Conservation (phyloP, 495 filamentous ascomycete genomes). For the Tuber brumale region DNA sequence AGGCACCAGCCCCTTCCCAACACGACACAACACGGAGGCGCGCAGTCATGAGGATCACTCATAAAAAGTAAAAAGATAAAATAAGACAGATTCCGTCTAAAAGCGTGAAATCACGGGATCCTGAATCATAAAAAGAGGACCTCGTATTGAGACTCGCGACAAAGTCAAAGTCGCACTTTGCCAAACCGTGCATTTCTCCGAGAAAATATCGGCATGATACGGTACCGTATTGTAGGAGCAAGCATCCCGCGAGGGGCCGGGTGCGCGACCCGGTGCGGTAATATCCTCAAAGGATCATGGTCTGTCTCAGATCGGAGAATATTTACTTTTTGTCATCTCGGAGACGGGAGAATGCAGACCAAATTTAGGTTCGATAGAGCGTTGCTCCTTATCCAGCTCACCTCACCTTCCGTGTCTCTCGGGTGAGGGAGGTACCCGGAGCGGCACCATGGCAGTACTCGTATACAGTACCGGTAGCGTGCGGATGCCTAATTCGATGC, state of each 20-base stretch:
- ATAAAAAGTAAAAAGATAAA: neutral
- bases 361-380: neutral
- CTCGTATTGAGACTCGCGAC: neutral
- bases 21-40: neutral
- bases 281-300: neutral
- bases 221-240: neutral
- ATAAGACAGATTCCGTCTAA: too few species aligned
- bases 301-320: slow-evolving; percentile 4
- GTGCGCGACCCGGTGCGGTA: neutral
- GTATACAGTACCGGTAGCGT: neutral
- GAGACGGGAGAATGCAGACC: neutral
- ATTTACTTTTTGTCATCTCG: neutral
- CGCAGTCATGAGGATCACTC: neutral
- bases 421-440: neutral
- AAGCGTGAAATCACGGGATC: neutral
- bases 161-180: neutral
- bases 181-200: neutral
- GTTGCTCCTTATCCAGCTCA: neutral
- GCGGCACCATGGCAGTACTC: neutral
- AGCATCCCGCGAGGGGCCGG: neutral
- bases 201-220: neutral
- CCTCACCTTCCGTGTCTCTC: neutral
- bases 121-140: neutral
- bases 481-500: neutral
- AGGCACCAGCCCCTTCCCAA: neutral